phyloP scores from a whole-genome alignment of 768 basidiomycete genomes.

The Podaxis sp. region DNA sequence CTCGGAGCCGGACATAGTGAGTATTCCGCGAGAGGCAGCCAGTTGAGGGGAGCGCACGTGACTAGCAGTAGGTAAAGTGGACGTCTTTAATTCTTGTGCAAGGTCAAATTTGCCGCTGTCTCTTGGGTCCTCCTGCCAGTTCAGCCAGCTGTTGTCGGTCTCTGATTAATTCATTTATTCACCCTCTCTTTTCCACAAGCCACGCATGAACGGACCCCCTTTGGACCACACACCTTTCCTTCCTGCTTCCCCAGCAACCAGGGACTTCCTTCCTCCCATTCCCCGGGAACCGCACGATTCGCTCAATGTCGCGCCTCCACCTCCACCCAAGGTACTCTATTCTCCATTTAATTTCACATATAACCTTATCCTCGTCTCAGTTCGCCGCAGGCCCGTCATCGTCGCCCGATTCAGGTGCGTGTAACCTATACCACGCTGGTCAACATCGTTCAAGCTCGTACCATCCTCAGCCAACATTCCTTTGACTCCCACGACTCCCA shows the following conservation, averaged over 20 bases:
- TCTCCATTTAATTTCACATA: neutral
- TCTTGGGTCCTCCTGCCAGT: neutral
- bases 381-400: constrained; percentile 14
- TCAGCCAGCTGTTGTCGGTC: neutral
- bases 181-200: neutral
- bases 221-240: neutral
- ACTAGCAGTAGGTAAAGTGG: too few relatives aligned
- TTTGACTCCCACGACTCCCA: constrained; percentile 35
- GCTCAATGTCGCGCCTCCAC: constrained; percentile 6
- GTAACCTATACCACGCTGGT: constrained; percentile 11
- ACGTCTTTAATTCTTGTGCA: neutral
- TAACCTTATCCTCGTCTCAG: neutral
- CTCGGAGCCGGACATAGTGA: constrained; percentile 10
- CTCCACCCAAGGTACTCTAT: constrained; percentile 7
- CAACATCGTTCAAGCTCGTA: constrained; percentile 15
- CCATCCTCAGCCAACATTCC: constrained; percentile 25
- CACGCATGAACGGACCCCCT: constrained; percentile 15
- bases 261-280: constrained; percentile 5
- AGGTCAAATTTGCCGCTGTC: neutral
- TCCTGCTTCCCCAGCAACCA: neutral
- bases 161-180: too few relatives aligned
- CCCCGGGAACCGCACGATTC: neutral
- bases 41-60: neutral
- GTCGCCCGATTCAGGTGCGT: constrained; percentile 26
- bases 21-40: neutral